Conservation (phyloP, 2,329 filamentous ascomycete species). For the Teratosphaeria destructans region DNA sequence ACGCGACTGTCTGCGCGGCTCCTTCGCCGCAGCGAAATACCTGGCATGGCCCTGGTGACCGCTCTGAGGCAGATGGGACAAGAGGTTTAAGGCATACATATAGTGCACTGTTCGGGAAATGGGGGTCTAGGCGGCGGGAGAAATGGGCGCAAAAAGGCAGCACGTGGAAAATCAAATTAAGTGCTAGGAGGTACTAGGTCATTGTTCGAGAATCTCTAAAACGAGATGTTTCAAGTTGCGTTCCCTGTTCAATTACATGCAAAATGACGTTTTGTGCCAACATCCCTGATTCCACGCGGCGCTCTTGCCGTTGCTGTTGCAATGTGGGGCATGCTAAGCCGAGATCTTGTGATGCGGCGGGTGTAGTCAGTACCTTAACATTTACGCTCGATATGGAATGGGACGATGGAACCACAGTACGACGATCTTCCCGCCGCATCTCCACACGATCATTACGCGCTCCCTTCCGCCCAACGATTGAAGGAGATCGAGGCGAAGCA, state of each 20-base stretch:
- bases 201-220: not conserved
- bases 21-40: not conserved
- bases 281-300: not conserved
- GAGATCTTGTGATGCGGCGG: not conserved
- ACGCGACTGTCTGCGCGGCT: no score
- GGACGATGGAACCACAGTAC: not conserved
- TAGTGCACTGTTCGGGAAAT: no score
- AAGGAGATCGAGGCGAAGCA: slow-evolving; percentile 24
- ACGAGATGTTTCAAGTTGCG: not conserved
- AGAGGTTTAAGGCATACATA: no score
- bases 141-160: no score
- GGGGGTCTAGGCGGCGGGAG: no score
- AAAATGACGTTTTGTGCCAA: not conserved
- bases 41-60: not conserved
- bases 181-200: not conserved
- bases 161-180: no score
- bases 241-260: not conserved
- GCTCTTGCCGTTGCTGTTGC: not conserved
- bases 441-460: not conserved
- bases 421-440: no score
- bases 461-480: slow-evolving; percentile 24
- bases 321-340: not conserved
- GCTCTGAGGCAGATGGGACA: no score
- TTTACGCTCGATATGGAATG: not conserved
- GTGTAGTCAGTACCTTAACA: not conserved